phyloP scores from a whole-genome alignment of 1,139 yeast genomes.

The Kodamaea sp. region DNA sequence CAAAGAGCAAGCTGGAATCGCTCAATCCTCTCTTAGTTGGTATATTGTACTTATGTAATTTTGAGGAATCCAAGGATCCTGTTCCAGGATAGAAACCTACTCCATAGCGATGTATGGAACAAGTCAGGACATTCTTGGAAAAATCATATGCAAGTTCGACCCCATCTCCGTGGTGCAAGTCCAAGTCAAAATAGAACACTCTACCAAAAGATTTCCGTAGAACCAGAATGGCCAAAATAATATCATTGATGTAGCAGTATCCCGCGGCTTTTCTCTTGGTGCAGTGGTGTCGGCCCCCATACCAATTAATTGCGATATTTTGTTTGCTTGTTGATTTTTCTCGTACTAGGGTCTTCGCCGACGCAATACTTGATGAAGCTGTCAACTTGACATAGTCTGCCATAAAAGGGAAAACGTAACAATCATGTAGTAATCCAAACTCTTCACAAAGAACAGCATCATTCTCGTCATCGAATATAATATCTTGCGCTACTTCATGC shows the following conservation, averaged over 20 bases:
- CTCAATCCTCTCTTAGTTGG: slow-evolving; percentile 60
- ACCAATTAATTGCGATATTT: slow-evolving; percentile 64
- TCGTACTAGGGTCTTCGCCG: slow-evolving; percentile 39
- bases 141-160: slow-evolving; percentile 66
- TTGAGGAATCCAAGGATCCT: slow-evolving; percentile 40
- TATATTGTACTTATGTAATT: slow-evolving; percentile 47
- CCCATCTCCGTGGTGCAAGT: slow-evolving; percentile 81
- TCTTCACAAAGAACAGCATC: slow-evolving; percentile 5
- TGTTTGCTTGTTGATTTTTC: slow-evolving; percentile 13
- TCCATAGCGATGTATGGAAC: slow-evolving; percentile 66
- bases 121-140: slow-evolving; percentile 57
- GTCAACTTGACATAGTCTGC: slow-evolving; percentile 49
- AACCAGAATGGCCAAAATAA: slow-evolving; percentile 51
- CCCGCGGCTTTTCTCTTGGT: slow-evolving; percentile 60
- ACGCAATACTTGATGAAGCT: slow-evolving; percentile 60
- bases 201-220: slow-evolving; percentile 49
- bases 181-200: slow-evolving; percentile 68
- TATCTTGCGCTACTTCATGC: slow-evolving; percentile 6
- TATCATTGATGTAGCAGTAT: slow-evolving; percentile 73
- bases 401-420: slow-evolving; percentile 61
- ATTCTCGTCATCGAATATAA: neutral
- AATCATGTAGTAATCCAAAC: slow-evolving; percentile 57
- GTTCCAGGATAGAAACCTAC: slow-evolving; percentile 76
- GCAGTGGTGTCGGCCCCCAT: slow-evolving; percentile 81
- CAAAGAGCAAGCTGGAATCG: slow-evolving; percentile 41